Percentiles rank a stretch among this genome's conserved stretches.
phyloP scores from a whole-genome alignment of 108 stramenopile species.

The Skeletonema tropicum region DNA sequence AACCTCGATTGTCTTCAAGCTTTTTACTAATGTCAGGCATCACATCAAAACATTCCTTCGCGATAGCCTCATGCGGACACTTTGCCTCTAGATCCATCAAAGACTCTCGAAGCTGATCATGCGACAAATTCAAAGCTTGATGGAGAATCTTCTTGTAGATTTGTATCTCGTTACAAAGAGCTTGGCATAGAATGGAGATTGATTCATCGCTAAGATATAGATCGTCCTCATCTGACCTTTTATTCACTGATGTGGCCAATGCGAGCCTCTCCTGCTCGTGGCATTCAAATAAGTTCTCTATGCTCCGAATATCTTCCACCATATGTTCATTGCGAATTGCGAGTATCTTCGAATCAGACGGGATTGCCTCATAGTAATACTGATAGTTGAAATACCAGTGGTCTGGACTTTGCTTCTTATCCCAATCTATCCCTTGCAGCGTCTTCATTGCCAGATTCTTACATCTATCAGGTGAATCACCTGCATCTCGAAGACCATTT shows the following conservation, averaged over 20 bases:
- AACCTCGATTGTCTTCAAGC: neutral
- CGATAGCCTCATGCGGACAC: neutral
- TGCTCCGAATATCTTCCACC: neutral
- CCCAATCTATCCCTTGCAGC: neutral
- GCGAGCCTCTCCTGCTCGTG: neutral
- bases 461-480: neutral
- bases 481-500: slow-evolving; percentile 4
- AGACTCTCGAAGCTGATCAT: neutral
- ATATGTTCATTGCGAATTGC: neutral
- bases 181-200: slow-evolving; percentile 36
- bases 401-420: neutral
- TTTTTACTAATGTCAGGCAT: neutral
- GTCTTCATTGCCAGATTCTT: neutral
- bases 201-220: slow-evolving; percentile 40
- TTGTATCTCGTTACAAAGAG: slow-evolving; percentile 57
- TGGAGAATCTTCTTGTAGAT: slow-evolving; percentile 42
- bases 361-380: neutral
- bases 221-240: neutral
- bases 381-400: slow-evolving; percentile 8
- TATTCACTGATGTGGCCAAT: neutral
- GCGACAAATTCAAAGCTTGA: neutral
- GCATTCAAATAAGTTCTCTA: neutral
- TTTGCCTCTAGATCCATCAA: neutral
- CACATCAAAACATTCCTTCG: neutral
- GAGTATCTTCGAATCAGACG: neutral